Conservation (phyloP, 371 early-diverging fungal species). For the Circinella minor region DNA sequence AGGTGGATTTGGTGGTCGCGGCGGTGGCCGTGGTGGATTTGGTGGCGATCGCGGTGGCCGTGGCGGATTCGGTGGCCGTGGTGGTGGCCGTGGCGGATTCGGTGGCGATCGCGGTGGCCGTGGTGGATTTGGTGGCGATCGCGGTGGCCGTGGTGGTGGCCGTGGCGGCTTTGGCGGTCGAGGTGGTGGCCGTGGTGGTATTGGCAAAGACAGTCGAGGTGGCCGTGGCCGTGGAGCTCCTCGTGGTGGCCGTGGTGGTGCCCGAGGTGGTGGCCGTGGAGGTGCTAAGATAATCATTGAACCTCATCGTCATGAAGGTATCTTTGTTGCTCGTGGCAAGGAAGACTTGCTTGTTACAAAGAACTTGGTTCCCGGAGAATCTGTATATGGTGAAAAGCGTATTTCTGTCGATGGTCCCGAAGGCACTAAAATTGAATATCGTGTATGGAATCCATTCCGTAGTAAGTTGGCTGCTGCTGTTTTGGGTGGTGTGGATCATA, state of each 20-base stretch:
- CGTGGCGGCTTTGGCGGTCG: slow-evolving; percentile 26
- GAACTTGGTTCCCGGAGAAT: slow-evolving; percentile 98
- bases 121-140: slow-evolving; percentile 22
- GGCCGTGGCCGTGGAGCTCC: slow-evolving; percentile 54
- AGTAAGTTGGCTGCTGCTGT: slow-evolving; percentile 99
- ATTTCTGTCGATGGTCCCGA: slow-evolving; percentile 95
- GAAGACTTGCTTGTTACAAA: slow-evolving; percentile 99
- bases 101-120: slow-evolving; percentile 51
- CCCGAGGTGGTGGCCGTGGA: slow-evolving; percentile 79
- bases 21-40: slow-evolving; percentile 56
- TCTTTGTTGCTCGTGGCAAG: slow-evolving; percentile 99
- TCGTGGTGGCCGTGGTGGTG: slow-evolving; percentile 60
- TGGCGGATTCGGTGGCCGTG: slow-evolving; percentile 37
- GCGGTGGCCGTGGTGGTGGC: slow-evolving; percentile 26
- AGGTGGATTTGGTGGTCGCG: slow-evolving; percentile 36
- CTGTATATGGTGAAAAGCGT: slow-evolving; percentile 99
- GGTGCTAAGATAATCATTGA: slow-evolving; percentile 95
- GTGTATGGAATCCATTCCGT: slow-evolving; percentile 99
- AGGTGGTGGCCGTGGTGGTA: slow-evolving; percentile 44
- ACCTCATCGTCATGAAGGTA: slow-evolving; percentile 96
- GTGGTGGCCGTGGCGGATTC: slow-evolving; percentile 55
- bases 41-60: slow-evolving; percentile 57
- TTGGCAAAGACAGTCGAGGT: slow-evolving; percentile 44
- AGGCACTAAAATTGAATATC: slow-evolving; percentile 98
- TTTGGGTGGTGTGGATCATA: slow-evolving; percentile 98